A percentile compares a stretch with the other conserved stretches of the same genome.
Evolutionary conservation across 1,284 basidiomycete species (phyloP).

Genomic region (Cutaneotrichosporon sp.): DNA sequence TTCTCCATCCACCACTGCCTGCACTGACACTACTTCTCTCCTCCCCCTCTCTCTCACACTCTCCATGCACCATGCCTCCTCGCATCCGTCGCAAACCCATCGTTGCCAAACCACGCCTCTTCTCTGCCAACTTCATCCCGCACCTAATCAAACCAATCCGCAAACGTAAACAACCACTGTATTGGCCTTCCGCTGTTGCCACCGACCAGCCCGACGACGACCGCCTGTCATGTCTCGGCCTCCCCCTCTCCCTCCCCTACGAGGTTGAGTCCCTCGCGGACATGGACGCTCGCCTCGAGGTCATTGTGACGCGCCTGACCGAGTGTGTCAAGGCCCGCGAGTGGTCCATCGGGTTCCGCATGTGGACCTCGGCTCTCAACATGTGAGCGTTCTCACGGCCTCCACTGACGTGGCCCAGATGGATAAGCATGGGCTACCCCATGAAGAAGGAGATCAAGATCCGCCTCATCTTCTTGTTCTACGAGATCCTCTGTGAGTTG

Average conservation of each 20-base stretch:
- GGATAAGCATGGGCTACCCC: constrained; percentile 79
- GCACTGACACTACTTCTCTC: not conserved
- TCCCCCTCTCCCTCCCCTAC: constrained; percentile 66
- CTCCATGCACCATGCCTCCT: constrained; percentile 4
- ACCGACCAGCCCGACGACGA: constrained; percentile 42
- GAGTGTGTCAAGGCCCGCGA: constrained; percentile 80
- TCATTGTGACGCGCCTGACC: constrained; percentile 64
- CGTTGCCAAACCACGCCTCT: not conserved
- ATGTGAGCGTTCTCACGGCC: constrained; percentile 59
- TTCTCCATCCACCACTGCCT: not conserved
- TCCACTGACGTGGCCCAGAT: constrained; percentile 58
- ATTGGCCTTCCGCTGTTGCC: constrained; percentile 20
- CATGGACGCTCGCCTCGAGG: constrained; percentile 78
- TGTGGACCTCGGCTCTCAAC: constrained; percentile 74
- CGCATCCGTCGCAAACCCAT: not conserved
- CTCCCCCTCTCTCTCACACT: no score
- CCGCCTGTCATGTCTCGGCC: constrained; percentile 45
- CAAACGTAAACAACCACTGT: constrained; percentile 2
- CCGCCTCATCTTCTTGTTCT: constrained; percentile 77
- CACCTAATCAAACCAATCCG: not conserved
- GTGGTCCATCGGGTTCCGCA: constrained; percentile 71
- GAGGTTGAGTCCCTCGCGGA: constrained; percentile 73
- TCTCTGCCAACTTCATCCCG: not conserved
- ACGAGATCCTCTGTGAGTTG: constrained; percentile 57
- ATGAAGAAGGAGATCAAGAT: constrained; percentile 78